Evolutionary conservation across 495 filamentous ascomycete genomes (phyloP).

Genomic region (Rhizodiscina lignyota): DNA sequence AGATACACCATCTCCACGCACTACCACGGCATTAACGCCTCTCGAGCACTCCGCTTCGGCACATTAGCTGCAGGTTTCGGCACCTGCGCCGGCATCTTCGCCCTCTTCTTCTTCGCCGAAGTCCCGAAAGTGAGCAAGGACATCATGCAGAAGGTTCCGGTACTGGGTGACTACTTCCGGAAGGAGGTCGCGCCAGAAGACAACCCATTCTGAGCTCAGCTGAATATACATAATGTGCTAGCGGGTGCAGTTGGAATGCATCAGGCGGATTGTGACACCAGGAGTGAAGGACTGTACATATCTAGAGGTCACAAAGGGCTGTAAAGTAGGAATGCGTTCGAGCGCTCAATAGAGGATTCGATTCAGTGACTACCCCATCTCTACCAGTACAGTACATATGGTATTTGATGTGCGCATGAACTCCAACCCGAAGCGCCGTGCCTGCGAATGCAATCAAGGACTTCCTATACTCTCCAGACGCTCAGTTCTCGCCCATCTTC

Average conservation of each 20-base stretch:
- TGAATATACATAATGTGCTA: neutral
- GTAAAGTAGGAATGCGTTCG: too few species aligned
- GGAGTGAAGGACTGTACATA: too few species aligned
- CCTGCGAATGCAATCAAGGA: neutral
- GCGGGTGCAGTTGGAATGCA: too few species aligned
- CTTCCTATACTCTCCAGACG: neutral
- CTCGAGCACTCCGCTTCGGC: constrained; percentile 24
- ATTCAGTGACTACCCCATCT: too few species aligned
- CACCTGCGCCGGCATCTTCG: constrained; percentile 40
- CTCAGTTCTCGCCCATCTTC: constrained; percentile 37
- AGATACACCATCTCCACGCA: constrained; percentile 1
- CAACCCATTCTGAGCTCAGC: constrained; percentile 28
- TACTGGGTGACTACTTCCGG: constrained; percentile 41
- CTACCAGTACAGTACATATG: too few species aligned
- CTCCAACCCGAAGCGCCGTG: too few species aligned
- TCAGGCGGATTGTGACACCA: too few species aligned
- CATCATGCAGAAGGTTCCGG: constrained; percentile 41
- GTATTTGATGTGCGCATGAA: neutral
- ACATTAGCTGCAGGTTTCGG: constrained; percentile 39
- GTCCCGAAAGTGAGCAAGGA: constrained; percentile 51
- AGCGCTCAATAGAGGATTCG: too few species aligned
- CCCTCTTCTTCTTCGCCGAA: constrained; percentile 56
- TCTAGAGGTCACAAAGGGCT: too few species aligned
- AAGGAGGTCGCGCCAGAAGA: constrained; percentile 45
- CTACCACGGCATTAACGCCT: neutral